Evolutionary conservation across 1,284 basidiomycete species (phyloP).

Genomic region (Testicularia cyperi): DNA sequence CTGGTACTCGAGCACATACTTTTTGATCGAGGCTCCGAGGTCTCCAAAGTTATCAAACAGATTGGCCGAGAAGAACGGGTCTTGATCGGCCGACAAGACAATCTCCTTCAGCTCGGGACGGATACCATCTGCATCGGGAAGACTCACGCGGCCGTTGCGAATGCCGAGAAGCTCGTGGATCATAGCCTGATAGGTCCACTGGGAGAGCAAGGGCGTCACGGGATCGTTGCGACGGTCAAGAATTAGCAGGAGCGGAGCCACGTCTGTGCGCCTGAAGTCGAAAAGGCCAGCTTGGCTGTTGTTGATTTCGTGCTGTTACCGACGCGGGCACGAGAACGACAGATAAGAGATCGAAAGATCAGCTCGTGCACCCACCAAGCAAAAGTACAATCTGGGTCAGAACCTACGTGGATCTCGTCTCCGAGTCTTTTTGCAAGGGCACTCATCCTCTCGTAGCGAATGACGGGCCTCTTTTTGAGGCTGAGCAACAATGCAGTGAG

Average conservation of each 20-base stretch:
- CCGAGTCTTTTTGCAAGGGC: constrained; percentile 86
- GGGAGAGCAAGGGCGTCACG: constrained; percentile 92
- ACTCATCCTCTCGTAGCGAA: constrained; percentile 93
- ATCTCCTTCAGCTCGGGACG: constrained; percentile 88
- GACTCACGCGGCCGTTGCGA: constrained; percentile 86
- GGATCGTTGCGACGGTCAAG: constrained; percentile 92
- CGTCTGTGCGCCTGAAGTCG: constrained; percentile 65
- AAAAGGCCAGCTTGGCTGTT: constrained; percentile 60
- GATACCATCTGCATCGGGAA: constrained; percentile 82
- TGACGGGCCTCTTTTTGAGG: constrained; percentile 90
- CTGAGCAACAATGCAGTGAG: constrained; percentile 86
- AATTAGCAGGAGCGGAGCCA: constrained; percentile 65
- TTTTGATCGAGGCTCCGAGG: constrained; percentile 85
- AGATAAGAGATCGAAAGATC: no score
- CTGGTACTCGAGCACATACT: constrained; percentile 93
- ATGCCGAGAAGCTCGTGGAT: constrained; percentile 95
- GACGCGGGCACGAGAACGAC: no score
- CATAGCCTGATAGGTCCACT: constrained; percentile 99
- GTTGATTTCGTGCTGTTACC: constrained; percentile 60
- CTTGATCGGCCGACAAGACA: constrained; percentile 85
- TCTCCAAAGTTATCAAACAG: constrained; percentile 95
- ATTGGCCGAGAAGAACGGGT: constrained; percentile 91
- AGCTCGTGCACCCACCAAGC: no score
- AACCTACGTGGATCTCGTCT: constrained; percentile 74
- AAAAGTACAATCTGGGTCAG: no score